These are phyloP conservation scores for Aristolochia fimbriata DNA, from an alignment of 164 flowering plant species.

Conservation along the genomic window DNA sequence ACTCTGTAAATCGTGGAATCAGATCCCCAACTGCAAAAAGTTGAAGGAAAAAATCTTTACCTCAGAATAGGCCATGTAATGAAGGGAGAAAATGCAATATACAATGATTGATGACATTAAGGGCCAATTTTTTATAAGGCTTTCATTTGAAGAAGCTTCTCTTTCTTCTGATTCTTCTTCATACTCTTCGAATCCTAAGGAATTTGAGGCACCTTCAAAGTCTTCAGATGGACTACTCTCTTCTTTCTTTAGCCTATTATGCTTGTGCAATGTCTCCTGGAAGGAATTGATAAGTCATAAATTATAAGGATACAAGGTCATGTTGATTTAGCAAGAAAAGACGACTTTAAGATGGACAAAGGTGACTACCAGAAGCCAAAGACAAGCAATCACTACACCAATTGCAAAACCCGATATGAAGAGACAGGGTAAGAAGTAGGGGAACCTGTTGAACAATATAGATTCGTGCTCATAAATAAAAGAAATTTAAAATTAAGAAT, in stretches of 20 bases:
- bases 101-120: constrained; percentile 72
- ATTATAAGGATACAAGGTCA: neutral
- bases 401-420: constrained; percentile 33
- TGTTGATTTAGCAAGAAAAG: neutral
- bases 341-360: neutral
- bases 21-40: no score
- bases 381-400: constrained; percentile 18
- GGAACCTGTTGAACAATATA: constrained; percentile 36
- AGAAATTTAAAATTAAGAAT: neutral
- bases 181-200: constrained; percentile 5
- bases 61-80: constrained; percentile 76
- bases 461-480: neutral
- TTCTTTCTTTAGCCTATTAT: constrained; percentile 12
- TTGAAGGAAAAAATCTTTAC: constrained; percentile 16
- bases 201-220: constrained; percentile 11
- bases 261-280: constrained; percentile 62
- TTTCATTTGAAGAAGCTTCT: constrained; percentile 3
- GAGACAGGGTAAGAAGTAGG: constrained; percentile 60
- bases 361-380: constrained; percentile 48
- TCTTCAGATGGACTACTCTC: constrained; percentile 8
- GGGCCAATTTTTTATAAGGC: constrained; percentile 71
- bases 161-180: constrained; percentile 10
- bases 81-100: constrained; percentile 70
- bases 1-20: no score
- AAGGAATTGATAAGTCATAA: neutral